phyloP scores from a whole-genome alignment of 768 basidiomycete species.

The Russula dissimulans region DNA sequence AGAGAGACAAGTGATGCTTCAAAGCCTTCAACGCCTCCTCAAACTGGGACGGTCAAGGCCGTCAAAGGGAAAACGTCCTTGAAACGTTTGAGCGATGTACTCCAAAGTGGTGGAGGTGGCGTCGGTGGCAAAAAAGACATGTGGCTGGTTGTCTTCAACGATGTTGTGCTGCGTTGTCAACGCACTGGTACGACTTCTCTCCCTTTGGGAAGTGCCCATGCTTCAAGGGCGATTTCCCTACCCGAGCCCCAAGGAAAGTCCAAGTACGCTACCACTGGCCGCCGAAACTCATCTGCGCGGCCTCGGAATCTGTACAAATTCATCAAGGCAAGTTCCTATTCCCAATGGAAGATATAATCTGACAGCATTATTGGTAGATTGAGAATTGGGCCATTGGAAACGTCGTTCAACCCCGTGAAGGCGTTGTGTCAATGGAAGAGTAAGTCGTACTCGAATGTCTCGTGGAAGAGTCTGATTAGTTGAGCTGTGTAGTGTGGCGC shows the following conservation, averaged over 20 bases:
- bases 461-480: slow-evolving; percentile 11
- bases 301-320: slow-evolving; percentile 93
- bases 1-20: slow-evolving; percentile 21
- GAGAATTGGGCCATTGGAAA: slow-evolving; percentile 83
- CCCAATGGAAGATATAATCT: slow-evolving; percentile 7
- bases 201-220: slow-evolving; percentile 60
- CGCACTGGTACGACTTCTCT: slow-evolving; percentile 82
- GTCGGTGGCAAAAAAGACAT: slow-evolving; percentile 70
- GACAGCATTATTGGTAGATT: slow-evolving; percentile 38
- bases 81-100: slow-evolving; percentile 84
- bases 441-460: slow-evolving; percentile 32
- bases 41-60: slow-evolving; percentile 37
- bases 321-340: slow-evolving; percentile 52
- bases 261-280: slow-evolving; percentile 76
- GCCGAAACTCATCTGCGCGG: slow-evolving; percentile 65
- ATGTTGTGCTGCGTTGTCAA: slow-evolving; percentile 89
- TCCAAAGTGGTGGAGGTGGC: slow-evolving; percentile 42
- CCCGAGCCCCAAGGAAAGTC: slow-evolving; percentile 79
- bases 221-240: slow-evolving; percentile 62
- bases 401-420: slow-evolving; percentile 64
- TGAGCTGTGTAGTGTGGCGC: slow-evolving; percentile 45
- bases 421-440: slow-evolving; percentile 88
- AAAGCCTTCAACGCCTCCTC: slow-evolving; percentile 27
- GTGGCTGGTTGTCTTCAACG: slow-evolving; percentile 94
- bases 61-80: slow-evolving; percentile 81